Evolutionary conservation across 805 yeast species (phyloP), one percentile per base, ranked within the genome.

Genomic region (Candida vaughaniae): DNA sequence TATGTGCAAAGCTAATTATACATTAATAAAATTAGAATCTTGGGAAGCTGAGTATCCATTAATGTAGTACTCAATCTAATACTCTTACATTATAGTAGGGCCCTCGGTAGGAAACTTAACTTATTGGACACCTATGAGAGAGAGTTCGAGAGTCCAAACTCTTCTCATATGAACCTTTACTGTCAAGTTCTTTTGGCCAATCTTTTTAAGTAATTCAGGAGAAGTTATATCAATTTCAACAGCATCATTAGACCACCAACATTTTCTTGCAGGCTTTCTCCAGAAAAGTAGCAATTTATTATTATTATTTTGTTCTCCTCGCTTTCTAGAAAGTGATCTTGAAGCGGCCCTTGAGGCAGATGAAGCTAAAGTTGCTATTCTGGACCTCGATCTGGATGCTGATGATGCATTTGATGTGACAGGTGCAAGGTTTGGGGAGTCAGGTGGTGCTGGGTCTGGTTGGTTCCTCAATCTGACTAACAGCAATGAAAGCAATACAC

Each of bases 191-290:
- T 19, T 6, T 15, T 53, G 62, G 22, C 27, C 43, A 29, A 22
- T 52, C 16, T 36, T 28, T 7, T 34, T 28, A 35, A 49, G 40
- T 10, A 50, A 29, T 27, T 54, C 57, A 16, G 46, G 51, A 48
- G 55, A 43, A 3, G 27, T 22, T 4, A 75, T 46, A 23, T 61
- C 61, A 16, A 77, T 57, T 6, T 77, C 80, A 15, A 77, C 60
- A 19, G 61, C 67, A 29, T 78, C 77, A 55, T 80, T 78, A 5
- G 86, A 74, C 99, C 99, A 93, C 99, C 99, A 93, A 65, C 99
- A 93, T 57, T 93, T 93, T 55, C 98, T 76, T 2, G 99, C 99
- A 1, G 99, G 99, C 56, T 93, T 93, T 45, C 95, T 76, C 98
- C 99, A 93, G 56, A 93, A 93, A 35, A 93, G 65, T 25, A 93